Base-by-base conservation (phyloP, 495 filamentous ascomycete genomes). In the Tuber calosporum region DNA sequence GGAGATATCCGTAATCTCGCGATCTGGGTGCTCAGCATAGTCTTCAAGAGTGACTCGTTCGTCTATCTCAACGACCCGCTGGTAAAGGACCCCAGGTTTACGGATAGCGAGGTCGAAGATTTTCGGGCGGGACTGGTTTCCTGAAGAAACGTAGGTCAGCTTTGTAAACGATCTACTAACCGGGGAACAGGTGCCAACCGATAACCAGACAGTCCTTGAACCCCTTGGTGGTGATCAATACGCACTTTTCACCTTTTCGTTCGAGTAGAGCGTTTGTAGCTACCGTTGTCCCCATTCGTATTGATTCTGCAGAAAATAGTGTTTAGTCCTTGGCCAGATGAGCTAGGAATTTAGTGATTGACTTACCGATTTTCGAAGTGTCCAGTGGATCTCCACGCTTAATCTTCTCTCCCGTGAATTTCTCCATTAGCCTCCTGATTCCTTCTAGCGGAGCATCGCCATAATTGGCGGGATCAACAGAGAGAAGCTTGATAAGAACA, bases 141-240 rank as follows among this genome's bases (percentile, higher is more conserved):
- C 79, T 80, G 68, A 30, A 30, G 30, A 70, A 42, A n/a, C 7
- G 39, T 8, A 67, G 62, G 67, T 38, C 9, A 45, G 38, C 34
- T 34, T 7, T 39, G 38, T 36, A 37, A n/a, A 69, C 41, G 15
- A 42, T 40, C 40, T 11, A 20, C 6, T 42, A 42, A 34, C 26
- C 37, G 69, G 36, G 3, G 36, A 34, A 30, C 26, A 26, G 48
- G 26, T 41, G 72, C 71, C 48, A 36, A 80, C 92, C 92, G 73
- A 94, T 95, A 48, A 91, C 89, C 34, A 98, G 86, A 75, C 94
- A 93, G 83, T 99, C 95, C 69, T 89, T 90, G 83, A 99, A 99
- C 0, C 95, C 95, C 81, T 92, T 91, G 2, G 96, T 97, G 15
- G 96, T 93, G 34, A 98, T 87, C 78, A 99, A 86, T 4, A 90